phyloP scores from a whole-genome alignment of 2,329 filamentous ascomycete genomes.

The Alternaria brassicicola region DNA sequence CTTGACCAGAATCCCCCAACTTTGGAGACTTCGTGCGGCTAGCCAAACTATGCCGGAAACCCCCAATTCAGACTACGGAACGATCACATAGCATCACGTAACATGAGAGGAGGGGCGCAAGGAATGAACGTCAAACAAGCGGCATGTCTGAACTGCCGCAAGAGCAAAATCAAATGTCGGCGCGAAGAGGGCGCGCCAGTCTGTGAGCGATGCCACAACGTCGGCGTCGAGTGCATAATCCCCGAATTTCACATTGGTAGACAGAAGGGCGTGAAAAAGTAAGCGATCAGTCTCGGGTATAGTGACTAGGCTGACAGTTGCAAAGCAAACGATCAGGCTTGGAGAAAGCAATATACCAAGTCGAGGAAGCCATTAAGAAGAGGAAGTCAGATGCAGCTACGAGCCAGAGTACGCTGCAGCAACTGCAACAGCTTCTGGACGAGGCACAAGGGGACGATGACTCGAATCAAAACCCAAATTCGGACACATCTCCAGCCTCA shows the following conservation, averaged over 20 bases:
- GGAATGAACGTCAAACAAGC: conserved; percentile 50
- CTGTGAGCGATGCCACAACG: conserved; percentile 67
- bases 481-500: conserved; percentile 4
- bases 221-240: conserved; percentile 67
- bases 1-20: background rate
- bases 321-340: conserved; percentile 73
- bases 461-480: background rate
- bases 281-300: conserved; percentile 27
- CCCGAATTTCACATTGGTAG: conserved; percentile 72
- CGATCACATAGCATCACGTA: background rate
- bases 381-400: conserved; percentile 34
- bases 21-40: background rate
- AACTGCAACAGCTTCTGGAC: conserved; percentile 58
- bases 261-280: conserved; percentile 81
- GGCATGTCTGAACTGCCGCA: conserved; percentile 68
- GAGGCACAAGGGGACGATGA: conserved; percentile 51
- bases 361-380: conserved; percentile 66
- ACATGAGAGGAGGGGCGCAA: background rate
- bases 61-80: background rate
- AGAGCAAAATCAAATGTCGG: conserved; percentile 69
- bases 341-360: conserved; percentile 75
- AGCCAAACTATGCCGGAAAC: conserved; percentile 2
- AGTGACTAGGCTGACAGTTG: conserved; percentile 9
- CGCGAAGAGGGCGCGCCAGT: conserved; percentile 58
- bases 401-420: conserved; percentile 34